Evolutionary conservation across 1,139 yeast genomes (phyloP).

Genomic region (Yamadazyma taylorii): DNA sequence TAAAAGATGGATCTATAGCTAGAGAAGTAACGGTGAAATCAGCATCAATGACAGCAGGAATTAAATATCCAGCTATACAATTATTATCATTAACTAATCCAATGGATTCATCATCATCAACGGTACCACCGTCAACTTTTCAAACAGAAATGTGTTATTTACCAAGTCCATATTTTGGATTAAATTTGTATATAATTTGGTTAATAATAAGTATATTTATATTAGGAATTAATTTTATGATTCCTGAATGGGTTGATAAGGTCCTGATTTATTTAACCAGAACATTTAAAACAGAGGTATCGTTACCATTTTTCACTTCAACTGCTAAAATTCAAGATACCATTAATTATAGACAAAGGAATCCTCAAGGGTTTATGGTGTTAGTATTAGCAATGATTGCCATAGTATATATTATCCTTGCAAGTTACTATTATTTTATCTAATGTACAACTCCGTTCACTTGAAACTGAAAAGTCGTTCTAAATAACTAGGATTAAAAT

Average conservation of each 20-base stretch:
- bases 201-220: conserved; percentile 5
- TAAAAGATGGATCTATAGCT: conserved; percentile 40
- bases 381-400: background rate
- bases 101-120: too few species aligned
- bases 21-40: conserved; percentile 87
- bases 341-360: conserved; percentile 3
- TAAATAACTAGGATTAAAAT: conserved; percentile 57
- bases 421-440: conserved; percentile 4
- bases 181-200: conserved; percentile 13
- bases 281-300: background rate
- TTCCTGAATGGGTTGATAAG: conserved; percentile 7
- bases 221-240: conserved; percentile 10
- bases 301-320: conserved; percentile 5
- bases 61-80: conserved; percentile 81
- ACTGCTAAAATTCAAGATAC: conserved; percentile 1
- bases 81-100: conserved; percentile 68
- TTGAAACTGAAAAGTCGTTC: conserved; percentile 48
- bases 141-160: conserved; percentile 65
- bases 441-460: conserved; percentile 8
- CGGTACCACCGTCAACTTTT: conserved; percentile 20
- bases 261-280: background rate
- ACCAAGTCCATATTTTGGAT: conserved; percentile 59
- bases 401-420: conserved; percentile 5
- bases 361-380: conserved; percentile 3
- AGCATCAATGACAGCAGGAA: conserved; percentile 92